These are phyloP conservation scores for Tephrocybe sp. DNA, from an alignment of 768 basidiomycete genomes.

Conservation along the genomic window DNA sequence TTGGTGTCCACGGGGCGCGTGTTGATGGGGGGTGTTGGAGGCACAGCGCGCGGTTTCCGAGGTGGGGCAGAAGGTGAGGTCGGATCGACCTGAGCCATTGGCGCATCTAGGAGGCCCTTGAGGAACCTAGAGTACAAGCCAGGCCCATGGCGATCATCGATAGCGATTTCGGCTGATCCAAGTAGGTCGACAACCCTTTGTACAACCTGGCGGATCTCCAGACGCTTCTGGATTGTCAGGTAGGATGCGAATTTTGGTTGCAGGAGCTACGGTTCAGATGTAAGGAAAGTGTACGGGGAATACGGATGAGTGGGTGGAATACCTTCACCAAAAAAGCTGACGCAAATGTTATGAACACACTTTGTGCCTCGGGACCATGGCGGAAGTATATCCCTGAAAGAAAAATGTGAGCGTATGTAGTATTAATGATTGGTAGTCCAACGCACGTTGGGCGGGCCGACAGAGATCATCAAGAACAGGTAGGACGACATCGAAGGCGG, in stretches of 20 bases:
- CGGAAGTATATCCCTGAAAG: slow-evolving; percentile 52
- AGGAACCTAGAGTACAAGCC: slow-evolving; percentile 80
- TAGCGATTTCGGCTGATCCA: slow-evolving; percentile 64
- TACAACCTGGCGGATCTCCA: slow-evolving; percentile 61
- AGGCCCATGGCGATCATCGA: slow-evolving; percentile 81
- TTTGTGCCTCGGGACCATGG: slow-evolving; percentile 78
- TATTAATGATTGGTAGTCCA: neutral
- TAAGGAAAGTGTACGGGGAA: neutral
- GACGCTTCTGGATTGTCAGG: slow-evolving; percentile 54
- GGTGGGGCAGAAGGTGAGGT: slow-evolving; percentile 12
- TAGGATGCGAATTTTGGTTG: slow-evolving; percentile 71
- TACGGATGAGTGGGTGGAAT: slow-evolving; percentile 10
- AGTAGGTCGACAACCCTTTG: slow-evolving; percentile 67
- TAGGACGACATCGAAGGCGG: slow-evolving; percentile 64
- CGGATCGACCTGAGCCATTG: slow-evolving; percentile 38
- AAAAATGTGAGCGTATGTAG: slow-evolving; percentile 2
- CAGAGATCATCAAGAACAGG: slow-evolving; percentile 59
- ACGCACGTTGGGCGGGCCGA: slow-evolving; percentile 52
- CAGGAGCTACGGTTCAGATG: slow-evolving; percentile 55
- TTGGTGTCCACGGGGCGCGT: neutral
- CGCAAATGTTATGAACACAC: slow-evolving; percentile 78
- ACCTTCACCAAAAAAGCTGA: slow-evolving; percentile 83
- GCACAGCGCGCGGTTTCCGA: slow-evolving; percentile 10
- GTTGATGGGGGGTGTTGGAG: neutral
- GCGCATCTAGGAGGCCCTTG: slow-evolving; percentile 63